A percentile compares a stretch with the other conserved stretches of the same genome.
phyloP scores from a whole-genome alignment of 2,329 filamentous ascomycete genomes.

The Neoascochyta sp. region DNA sequence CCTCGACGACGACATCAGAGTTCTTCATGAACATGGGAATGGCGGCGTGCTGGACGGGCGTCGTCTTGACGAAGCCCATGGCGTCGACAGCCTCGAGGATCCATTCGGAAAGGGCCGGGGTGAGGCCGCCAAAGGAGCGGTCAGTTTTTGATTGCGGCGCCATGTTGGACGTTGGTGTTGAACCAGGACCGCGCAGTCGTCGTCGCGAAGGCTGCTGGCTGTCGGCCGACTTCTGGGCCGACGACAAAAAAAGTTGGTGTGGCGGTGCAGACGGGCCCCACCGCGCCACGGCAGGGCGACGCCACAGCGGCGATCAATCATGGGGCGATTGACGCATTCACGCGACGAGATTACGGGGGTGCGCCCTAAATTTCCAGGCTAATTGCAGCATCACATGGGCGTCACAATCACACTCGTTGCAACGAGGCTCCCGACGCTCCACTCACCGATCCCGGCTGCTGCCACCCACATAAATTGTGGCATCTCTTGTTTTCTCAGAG shows the following conservation, averaged over 20 bases:
- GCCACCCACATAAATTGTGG: constrained; percentile 31
- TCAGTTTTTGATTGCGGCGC: constrained; percentile 32
- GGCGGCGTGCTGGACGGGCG: constrained; percentile 89
- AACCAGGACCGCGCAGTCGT: constrained; percentile 7
- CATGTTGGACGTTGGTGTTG: constrained; percentile 16
- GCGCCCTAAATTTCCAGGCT: constrained; percentile 20
- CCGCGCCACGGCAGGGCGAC: not conserved
- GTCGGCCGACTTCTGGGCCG: constrained; percentile 4
- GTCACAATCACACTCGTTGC: constrained; percentile 8
- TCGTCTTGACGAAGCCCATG: constrained; percentile 85
- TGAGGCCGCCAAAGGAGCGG: constrained; percentile 65
- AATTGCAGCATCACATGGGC: constrained; percentile 14
- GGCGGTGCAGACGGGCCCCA: constrained; percentile 6
- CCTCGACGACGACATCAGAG: constrained; percentile 89
- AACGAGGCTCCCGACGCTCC: constrained; percentile 10
- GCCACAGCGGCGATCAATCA: constrained; percentile 7
- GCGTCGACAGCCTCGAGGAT: constrained; percentile 75
- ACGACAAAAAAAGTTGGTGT: constrained; percentile 17
- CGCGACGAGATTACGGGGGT: constrained; percentile 14
- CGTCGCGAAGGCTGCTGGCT: constrained; percentile 5
- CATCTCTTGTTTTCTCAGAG: constrained; percentile 27
- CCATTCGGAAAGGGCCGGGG: constrained; percentile 73
- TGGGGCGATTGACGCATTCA: constrained; percentile 16
- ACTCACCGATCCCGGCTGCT: constrained; percentile 19
- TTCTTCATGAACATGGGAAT: constrained; percentile 85